Conservation (phyloP, 768 basidiomycete species). For the Rossbeevera mucosa region DNA sequence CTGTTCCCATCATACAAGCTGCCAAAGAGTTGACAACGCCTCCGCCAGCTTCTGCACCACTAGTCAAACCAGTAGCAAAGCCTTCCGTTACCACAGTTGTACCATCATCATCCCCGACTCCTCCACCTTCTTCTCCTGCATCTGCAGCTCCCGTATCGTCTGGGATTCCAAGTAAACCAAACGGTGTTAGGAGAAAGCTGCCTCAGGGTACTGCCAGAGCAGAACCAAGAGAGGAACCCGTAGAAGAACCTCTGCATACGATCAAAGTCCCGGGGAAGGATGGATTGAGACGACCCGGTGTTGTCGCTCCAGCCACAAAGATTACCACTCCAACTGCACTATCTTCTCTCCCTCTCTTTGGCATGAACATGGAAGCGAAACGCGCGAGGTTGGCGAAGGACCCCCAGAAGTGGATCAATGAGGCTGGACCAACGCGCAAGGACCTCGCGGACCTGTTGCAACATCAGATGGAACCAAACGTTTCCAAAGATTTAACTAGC, state of each 20-base stretch:
- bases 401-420: conserved; percentile 77
- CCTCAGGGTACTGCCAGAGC: conserved; percentile 54
- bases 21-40: conserved; percentile 51
- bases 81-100: conserved; percentile 16
- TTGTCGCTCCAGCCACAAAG: conserved; percentile 29
- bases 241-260: conserved; percentile 31
- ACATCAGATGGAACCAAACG: conserved; percentile 86
- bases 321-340: conserved; percentile 31
- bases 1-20: conserved; percentile 84
- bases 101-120: conserved; percentile 29
- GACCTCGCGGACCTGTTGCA: conserved; percentile 85
- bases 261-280: conserved; percentile 34
- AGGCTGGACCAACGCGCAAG: conserved; percentile 75
- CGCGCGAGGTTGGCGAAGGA: conserved; percentile 70
- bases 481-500: conserved; percentile 67
- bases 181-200: conserved; percentile 67
- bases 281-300: conserved; percentile 44
- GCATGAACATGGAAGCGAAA: conserved; percentile 43
- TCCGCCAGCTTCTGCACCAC: conserved; percentile 24
- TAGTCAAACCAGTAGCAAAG: conserved; percentile 29
- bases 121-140: conserved; percentile 47
- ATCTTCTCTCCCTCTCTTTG: conserved; percentile 33
- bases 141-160: conserved; percentile 31
- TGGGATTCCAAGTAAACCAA: conserved; percentile 40
- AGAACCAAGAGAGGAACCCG: conserved; percentile 38